Conservation (phyloP, 495 filamentous ascomycete genomes). For the Pseudoneurospora amorphoporcata region DNA sequence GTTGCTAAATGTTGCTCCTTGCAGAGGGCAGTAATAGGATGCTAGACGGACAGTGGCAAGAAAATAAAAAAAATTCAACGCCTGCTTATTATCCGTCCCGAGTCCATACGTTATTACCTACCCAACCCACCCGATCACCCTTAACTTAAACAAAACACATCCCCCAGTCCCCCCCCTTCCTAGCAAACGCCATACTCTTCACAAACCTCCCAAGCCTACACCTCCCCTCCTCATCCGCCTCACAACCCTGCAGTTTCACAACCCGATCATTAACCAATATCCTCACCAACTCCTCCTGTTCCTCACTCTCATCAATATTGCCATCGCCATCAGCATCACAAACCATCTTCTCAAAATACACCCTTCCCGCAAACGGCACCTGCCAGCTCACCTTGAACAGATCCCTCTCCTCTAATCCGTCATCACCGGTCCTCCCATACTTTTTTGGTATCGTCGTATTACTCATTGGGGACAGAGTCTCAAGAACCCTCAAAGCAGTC, state of each 20-base stretch:
- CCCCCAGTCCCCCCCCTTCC: conserved; percentile 58
- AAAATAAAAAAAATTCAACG: too few species aligned
- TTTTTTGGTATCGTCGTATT: conserved; percentile 23
- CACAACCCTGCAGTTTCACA: conserved; percentile 56
- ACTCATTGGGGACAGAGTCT: conserved; percentile 40
- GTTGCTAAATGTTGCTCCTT: too few species aligned
- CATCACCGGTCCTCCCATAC: neutral
- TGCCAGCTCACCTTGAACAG: conserved; percentile 63
- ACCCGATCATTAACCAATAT: conserved; percentile 77
- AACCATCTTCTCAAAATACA: conserved; percentile 77
- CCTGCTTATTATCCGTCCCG: neutral
- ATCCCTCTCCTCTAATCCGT: conserved; percentile 27
- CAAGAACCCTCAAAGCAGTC: conserved; percentile 65
- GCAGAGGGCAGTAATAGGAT: too few species aligned
- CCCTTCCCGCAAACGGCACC: conserved; percentile 67
- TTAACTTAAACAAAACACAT: conserved; percentile 42
- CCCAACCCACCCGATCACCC: neutral
- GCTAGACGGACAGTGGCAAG: too few species aligned
- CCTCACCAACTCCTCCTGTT: conserved; percentile 52
- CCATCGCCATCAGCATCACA: conserved; percentile 33
- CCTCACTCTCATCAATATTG: neutral
- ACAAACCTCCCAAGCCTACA: conserved; percentile 59
- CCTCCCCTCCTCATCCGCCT: conserved; percentile 52
- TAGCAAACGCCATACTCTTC: conserved; percentile 59
- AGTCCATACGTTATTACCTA: neutral